Evolutionary conservation across 169 alveolate genomes (phyloP).

Genomic region (Plasmodium inui): DNA sequence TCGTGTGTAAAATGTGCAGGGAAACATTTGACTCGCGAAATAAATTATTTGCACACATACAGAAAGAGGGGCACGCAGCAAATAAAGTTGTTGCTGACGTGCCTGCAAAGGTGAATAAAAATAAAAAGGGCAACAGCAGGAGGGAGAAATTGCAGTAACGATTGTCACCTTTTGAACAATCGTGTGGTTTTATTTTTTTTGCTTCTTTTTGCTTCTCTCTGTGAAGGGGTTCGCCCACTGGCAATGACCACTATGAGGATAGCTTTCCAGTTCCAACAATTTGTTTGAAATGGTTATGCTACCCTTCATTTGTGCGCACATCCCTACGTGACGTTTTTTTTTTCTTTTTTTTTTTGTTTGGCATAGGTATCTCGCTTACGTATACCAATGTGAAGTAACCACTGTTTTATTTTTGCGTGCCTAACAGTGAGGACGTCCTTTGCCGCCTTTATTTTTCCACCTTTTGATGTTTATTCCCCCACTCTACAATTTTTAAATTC

Average conservation of each 20-base stretch:
- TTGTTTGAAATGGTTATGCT: not conserved
- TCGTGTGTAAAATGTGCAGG: slow-evolving; percentile 25
- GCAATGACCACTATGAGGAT: not conserved
- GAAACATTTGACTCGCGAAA: slow-evolving; percentile 76
- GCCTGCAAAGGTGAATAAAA: not conserved
- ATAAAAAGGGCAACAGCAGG: not conserved
- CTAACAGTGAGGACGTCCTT: not conserved
- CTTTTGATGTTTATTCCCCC: not conserved
- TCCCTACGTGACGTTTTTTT: not conserved
- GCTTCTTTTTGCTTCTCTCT: not conserved
- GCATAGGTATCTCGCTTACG: not conserved
- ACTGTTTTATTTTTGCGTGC: not conserved
- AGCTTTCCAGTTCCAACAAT: not conserved
- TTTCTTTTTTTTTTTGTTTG: not conserved
- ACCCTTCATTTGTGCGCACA: not conserved
- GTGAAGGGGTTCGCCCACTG: not conserved
- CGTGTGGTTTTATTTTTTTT: not conserved
- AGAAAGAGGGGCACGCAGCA: slow-evolving; percentile 77
- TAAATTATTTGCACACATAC: slow-evolving; percentile 78
- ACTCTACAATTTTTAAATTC: not conserved
- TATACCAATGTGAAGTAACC: not conserved
- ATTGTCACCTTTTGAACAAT: not conserved
- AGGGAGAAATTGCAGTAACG: not conserved
- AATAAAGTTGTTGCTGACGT: slow-evolving; percentile 16
- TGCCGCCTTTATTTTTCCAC: not conserved